These are phyloP conservation scores for Solanum tarijense DNA, from an alignment of 257 asterid genomes.

Conservation along the genomic window DNA sequence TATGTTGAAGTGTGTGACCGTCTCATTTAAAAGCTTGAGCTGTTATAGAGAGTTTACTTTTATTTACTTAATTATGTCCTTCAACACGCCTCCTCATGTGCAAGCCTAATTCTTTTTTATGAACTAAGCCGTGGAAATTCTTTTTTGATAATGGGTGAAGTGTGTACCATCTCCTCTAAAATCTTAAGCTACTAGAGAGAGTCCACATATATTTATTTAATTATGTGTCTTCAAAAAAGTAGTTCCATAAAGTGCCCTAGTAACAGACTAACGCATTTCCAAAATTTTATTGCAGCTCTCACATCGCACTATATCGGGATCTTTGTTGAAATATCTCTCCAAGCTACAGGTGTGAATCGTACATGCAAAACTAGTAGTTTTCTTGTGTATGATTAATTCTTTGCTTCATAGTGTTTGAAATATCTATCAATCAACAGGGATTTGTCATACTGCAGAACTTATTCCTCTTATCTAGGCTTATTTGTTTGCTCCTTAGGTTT, in stretches of 20 bases:
- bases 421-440: slow-evolving; percentile 66
- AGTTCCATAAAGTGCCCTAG: background rate
- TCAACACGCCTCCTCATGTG: background rate
- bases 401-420: background rate
- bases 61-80: background rate
- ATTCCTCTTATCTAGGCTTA: slow-evolving; percentile 3
- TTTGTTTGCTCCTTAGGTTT: slow-evolving; percentile 2
- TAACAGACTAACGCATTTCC: background rate
- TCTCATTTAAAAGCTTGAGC: background rate
- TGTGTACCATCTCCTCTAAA: background rate
- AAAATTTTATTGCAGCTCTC: slow-evolving; percentile 52
- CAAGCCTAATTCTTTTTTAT: background rate
- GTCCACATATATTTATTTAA: background rate
- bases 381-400: slow-evolving; percentile 3
- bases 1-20: background rate
- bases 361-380: background rate
- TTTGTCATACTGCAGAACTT: background rate
- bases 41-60: background rate
- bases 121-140: background rate
- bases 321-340: slow-evolving; percentile 68
- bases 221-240: background rate
- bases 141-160: background rate
- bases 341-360: slow-evolving; percentile 72
- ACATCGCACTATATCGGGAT: slow-evolving; percentile 88
- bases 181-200: background rate